Evolutionary conservation across 805 yeast genomes (phyloP), one percentile per base, ranked within the genome.

Genomic region (Saturnispora silvae): DNA sequence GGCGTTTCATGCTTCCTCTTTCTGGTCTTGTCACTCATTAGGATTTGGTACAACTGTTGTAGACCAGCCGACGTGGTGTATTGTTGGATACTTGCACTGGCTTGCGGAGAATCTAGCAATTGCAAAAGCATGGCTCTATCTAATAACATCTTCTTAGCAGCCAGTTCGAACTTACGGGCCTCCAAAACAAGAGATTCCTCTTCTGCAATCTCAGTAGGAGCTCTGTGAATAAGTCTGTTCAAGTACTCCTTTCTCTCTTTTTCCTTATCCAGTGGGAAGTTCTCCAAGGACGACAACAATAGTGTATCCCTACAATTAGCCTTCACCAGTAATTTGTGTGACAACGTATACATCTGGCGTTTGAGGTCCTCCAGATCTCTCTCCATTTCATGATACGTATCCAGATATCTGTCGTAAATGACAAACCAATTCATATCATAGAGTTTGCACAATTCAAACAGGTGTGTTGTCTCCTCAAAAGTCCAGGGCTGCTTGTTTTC

Each of bases 171-270:
- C 45, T 89, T 77, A 34, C 94, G 72, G 3, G 96, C 94, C 54
- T 92, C 98, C 22, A 89, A 77, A 9, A 92, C 83, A 34, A 92
- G 64, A 0, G 95, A 85, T 56, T 92, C 97, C 54, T 92, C 99
- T 61, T 92, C 98, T 0, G 97, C 97, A 31, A 92, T 83, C 54
- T 92, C 98, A 0, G 96, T 94, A 1, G 98, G 96, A 3, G 89
- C 76, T 47, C 99, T 65, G 26, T 76, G 75, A 30, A 89, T 65
- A 27, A 92, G 62, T 43, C 83, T 73, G 48, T 77, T 78, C 32
- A 92, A 60, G 52, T 89, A 89, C 35, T 72, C 72, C 49, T 92
- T 92, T 43, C 98, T 71, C 47, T 78, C 84, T 16, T 69, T 42
- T 55, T 92, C 98, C 45, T 73, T 76, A 5, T 69, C 67, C 47